Conservation (phyloP, 73 alveolate species). For the Blepharisma japonicum region DNA sequence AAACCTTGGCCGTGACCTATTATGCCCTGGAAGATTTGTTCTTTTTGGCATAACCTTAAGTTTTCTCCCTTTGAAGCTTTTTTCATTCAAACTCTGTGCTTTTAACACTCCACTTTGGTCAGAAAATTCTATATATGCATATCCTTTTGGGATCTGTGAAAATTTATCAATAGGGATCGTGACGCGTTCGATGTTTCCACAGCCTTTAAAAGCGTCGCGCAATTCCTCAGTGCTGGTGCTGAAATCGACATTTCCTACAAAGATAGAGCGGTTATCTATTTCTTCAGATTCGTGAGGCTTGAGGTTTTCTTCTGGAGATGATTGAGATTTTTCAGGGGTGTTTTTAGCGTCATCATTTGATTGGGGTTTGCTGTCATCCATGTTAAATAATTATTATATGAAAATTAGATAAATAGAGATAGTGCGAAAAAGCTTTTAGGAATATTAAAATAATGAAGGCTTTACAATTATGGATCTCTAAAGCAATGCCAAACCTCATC, state of each 20-base stretch:
- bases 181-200: slow-evolving; percentile 57
- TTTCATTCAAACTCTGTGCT: slow-evolving; percentile 43
- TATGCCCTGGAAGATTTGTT: slow-evolving; percentile 37
- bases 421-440: too few relatives aligned
- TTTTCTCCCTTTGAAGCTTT: slow-evolving; percentile 53
- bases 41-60: slow-evolving; percentile 49
- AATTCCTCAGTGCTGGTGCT: slow-evolving; percentile 46
- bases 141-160: slow-evolving; percentile 45
- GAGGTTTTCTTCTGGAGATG: not conserved
- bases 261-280: slow-evolving; percentile 51
- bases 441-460: too few relatives aligned
- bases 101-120: slow-evolving; percentile 30
- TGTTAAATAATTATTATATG: too few relatives aligned
- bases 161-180: slow-evolving; percentile 54
- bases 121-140: slow-evolving; percentile 57
- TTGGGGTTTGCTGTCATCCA: too few relatives aligned
- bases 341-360: too few relatives aligned
- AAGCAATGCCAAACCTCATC: too few relatives aligned
- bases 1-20: too few relatives aligned
- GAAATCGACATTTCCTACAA: slow-evolving; percentile 58
- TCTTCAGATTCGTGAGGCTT: slow-evolving; percentile 14
- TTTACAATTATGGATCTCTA: too few relatives aligned
- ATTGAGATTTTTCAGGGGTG: too few relatives aligned
- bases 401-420: too few relatives aligned
- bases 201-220: slow-evolving; percentile 49